These are phyloP conservation scores for Cudoniella acicularis DNA, from an alignment of 495 filamentous ascomycete genomes.

Conservation along the genomic window DNA sequence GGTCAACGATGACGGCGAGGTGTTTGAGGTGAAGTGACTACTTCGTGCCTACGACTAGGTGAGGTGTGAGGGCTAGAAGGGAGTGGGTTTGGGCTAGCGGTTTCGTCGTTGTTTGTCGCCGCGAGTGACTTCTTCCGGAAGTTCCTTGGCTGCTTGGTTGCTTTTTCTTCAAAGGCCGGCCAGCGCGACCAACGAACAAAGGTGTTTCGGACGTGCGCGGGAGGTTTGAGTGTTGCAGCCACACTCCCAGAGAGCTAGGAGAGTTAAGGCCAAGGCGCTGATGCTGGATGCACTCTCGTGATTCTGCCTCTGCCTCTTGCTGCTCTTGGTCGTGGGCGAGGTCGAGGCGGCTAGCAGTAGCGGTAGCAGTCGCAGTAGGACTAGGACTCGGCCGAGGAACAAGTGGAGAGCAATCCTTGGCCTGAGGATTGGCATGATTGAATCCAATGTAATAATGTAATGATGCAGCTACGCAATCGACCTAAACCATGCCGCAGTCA, in stretches of 20 bases:
- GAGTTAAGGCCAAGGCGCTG: neutral
- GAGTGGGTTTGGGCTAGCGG: neutral
- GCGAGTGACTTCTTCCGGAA: neutral
- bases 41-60: no score
- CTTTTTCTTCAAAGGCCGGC: neutral
- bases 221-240: no score
- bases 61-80: neutral
- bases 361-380: no score
- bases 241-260: no score
- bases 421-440: slow-evolving; percentile 5
- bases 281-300: neutral
- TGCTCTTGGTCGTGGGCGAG: no score
- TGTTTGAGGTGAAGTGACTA: no score
- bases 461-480: neutral
- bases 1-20: neutral
- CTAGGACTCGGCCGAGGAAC: neutral
- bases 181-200: neutral
- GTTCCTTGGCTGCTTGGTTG: neutral
- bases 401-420: neutral
- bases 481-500: neutral
- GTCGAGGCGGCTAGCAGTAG: neutral
- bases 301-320: neutral
- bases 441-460: no score
- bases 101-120: neutral
- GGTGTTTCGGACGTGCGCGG: neutral